These are phyloP conservation scores for Blastobotrys buckinghamii DNA, from an alignment of 1,139 yeast species.

Conservation along the genomic window DNA sequence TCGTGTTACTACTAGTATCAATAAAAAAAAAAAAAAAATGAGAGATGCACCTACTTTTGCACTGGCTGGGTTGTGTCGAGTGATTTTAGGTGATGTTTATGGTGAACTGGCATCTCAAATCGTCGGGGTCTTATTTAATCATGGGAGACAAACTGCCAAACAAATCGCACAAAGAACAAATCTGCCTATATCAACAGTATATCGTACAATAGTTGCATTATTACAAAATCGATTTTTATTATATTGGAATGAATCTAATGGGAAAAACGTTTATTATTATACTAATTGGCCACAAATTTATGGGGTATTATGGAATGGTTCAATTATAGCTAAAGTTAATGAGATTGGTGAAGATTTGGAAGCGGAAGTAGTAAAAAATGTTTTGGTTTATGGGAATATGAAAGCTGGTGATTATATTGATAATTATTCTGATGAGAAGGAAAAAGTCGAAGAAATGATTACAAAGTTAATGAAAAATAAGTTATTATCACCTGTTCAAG, in stretches of 20 bases:
- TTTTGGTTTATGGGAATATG: slow-evolving; percentile 58
- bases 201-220: slow-evolving; percentile 35
- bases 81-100: slow-evolving; percentile 32
- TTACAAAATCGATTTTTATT: slow-evolving; percentile 38
- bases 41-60: slow-evolving; percentile 5
- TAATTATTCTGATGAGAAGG: slow-evolving; percentile 27
- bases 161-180: slow-evolving; percentile 29
- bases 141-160: slow-evolving; percentile 33
- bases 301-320: slow-evolving; percentile 68
- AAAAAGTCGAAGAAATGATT: slow-evolving; percentile 37
- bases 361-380: slow-evolving; percentile 70
- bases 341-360: slow-evolving; percentile 37
- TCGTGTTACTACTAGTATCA: no score
- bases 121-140: slow-evolving; percentile 30
- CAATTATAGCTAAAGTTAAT: slow-evolving; percentile 54
- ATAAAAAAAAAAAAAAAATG: no score
- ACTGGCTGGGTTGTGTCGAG: slow-evolving; percentile 32
- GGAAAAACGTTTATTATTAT: slow-evolving; percentile 45
- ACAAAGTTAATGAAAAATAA: slow-evolving; percentile 48
- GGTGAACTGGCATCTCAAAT: slow-evolving; percentile 35
- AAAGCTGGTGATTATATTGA: slow-evolving; percentile 54
- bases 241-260: slow-evolving; percentile 37
- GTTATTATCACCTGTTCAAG: slow-evolving; percentile 49
- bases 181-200: slow-evolving; percentile 30
- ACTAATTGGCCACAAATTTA: slow-evolving; percentile 62